Percentiles rank a stretch among this genome's conserved stretches.
Conservation (phyloP, 75 land plant species). For the Cupressus sempervirens region DNA sequence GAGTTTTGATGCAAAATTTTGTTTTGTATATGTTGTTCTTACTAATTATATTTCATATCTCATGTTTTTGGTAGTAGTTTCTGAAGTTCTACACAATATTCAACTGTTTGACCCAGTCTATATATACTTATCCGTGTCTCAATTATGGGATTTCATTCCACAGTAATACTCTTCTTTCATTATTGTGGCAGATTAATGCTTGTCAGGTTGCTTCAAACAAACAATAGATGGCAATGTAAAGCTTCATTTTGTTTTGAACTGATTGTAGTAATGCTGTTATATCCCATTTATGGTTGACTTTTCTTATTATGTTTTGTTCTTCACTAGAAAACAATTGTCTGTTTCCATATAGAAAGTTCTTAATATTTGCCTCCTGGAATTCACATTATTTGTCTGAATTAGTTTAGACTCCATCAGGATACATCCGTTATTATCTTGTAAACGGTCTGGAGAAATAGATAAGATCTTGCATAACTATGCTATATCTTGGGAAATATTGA, state of each 20-base stretch:
- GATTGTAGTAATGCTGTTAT: not conserved
- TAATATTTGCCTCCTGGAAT: not conserved
- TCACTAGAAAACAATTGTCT: not conserved
- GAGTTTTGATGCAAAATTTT: too few relatives aligned
- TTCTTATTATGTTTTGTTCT: not conserved
- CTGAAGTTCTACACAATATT: too few relatives aligned
- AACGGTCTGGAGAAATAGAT: not conserved
- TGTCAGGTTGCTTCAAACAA: not conserved
- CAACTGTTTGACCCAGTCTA: too few relatives aligned
- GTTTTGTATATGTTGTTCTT: too few relatives aligned
- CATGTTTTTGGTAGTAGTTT: too few relatives aligned
- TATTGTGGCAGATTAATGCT: not conserved
- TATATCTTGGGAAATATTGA: not conserved
- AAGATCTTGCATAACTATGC: not conserved
- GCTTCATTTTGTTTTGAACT: not conserved
- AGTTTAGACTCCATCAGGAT: not conserved
- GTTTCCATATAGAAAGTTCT: not conserved
- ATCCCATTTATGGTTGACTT: not conserved
- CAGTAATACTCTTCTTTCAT: not conserved
- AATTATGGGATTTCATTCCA: not conserved
- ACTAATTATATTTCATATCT: too few relatives aligned
- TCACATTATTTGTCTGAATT: not conserved
- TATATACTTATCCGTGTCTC: not conserved
- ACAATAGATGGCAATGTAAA: not conserved
- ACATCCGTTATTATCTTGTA: not conserved